Evolutionary conservation across 2,329 filamentous ascomycete species (phyloP).

Genomic region (Xylariaceae sp.): DNA sequence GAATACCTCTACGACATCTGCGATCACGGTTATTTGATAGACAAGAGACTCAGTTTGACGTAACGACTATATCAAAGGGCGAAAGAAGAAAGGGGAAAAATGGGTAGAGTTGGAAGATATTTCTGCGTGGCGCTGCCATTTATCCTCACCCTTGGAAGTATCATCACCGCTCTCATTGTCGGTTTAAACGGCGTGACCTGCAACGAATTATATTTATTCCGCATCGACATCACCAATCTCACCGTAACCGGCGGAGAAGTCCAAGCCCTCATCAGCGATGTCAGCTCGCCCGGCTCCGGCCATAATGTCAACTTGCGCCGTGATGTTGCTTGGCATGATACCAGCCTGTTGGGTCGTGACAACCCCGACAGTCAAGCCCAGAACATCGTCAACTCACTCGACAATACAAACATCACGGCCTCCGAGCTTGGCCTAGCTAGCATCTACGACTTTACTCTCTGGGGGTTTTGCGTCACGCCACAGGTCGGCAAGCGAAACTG

Average conservation of each 20-base stretch:
- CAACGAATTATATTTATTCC: constrained; percentile 55
- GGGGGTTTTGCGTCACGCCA: constrained; percentile 75
- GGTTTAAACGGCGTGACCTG: constrained; percentile 53
- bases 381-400: constrained; percentile 33
- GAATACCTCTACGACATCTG: background rate
- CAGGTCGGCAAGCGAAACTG: constrained; percentile 59
- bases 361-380: constrained; percentile 8
- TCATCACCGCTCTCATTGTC: constrained; percentile 63
- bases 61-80: constrained; percentile 23
- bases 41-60: constrained; percentile 6
- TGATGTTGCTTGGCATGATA: constrained; percentile 20
- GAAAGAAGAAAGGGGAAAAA: constrained; percentile 25
- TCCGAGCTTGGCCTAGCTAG: constrained; percentile 61
- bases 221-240: constrained; percentile 60
- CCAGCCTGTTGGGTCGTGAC: constrained; percentile 10
- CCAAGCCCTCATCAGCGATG: constrained; percentile 22
- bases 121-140: constrained; percentile 87
- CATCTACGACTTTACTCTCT: constrained; percentile 77
- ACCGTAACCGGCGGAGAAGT: constrained; percentile 43
- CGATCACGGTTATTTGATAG: background rate
- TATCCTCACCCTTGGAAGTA: constrained; percentile 69
- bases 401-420: constrained; percentile 50
- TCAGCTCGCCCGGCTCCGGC: constrained; percentile 14
- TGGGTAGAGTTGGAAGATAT: constrained; percentile 65
- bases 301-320: constrained; percentile 13